A percentile compares a stretch with the other conserved stretches of the same genome.
Conservation (phyloP, 257 asterid species). For the Gardenia jasminoides region DNA sequence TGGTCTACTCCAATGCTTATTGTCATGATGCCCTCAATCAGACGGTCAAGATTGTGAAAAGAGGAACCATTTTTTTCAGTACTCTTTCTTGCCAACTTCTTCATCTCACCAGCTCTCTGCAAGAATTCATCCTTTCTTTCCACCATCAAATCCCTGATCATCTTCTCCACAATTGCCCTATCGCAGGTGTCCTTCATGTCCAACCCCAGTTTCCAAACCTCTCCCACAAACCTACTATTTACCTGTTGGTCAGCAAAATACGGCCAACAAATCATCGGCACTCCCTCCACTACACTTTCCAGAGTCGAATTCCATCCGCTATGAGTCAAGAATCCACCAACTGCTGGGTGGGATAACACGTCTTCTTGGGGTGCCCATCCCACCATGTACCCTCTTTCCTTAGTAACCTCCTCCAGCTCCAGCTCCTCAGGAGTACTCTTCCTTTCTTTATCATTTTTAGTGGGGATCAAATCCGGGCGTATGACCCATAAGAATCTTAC, state of each 20-base stretch:
- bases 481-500: constrained; percentile 52
- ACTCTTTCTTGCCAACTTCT: constrained; percentile 26
- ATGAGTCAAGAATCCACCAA: constrained; percentile 37
- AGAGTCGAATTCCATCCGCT: constrained; percentile 36
- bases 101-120: constrained; percentile 24
- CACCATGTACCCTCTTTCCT: constrained; percentile 25
- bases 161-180: constrained; percentile 33
- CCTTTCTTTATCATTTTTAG: too few species aligned
- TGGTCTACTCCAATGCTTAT: too few species aligned
- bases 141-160: constrained; percentile 45
- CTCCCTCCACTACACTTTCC: constrained; percentile 33
- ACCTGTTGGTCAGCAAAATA: constrained; percentile 39
- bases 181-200: constrained; percentile 59
- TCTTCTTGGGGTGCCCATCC: constrained; percentile 34
- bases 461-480: constrained; percentile 31
- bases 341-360: constrained; percentile 20
- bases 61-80: constrained; percentile 46
- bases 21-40: constrained; percentile 8
- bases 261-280: constrained; percentile 38
- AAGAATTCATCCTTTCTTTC: constrained; percentile 39
- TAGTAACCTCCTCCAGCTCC: constrained; percentile 23
- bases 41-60: constrained; percentile 21
- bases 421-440: not conserved
- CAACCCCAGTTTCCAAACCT: constrained; percentile 55
- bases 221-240: constrained; percentile 45